These are phyloP conservation scores for Pseudoscleropodium purum DNA, from an alignment of 225 moss, liverwort and hornwort species.

Conservation along the genomic window DNA sequence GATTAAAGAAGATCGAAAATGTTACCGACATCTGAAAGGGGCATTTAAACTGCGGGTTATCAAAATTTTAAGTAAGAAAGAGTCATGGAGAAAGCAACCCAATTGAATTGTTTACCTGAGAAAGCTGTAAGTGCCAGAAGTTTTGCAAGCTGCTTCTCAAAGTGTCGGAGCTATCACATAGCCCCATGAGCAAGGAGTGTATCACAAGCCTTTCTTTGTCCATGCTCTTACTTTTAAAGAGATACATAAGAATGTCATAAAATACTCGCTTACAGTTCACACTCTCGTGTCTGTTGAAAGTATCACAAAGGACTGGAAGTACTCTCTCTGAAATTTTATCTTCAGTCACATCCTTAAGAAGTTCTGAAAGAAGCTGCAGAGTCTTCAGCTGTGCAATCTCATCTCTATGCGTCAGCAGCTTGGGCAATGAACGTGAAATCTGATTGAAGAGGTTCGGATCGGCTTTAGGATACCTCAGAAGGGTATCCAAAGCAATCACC, in stretches of 20 bases:
- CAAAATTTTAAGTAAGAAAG: neutral
- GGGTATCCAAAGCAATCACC: slow-evolving; percentile 61
- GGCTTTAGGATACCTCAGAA: slow-evolving; percentile 55
- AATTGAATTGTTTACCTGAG: slow-evolving; percentile 26
- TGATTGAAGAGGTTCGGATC: slow-evolving; percentile 41
- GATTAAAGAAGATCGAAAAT: neutral
- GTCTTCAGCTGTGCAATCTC: slow-evolving; percentile 72
- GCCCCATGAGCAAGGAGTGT: slow-evolving; percentile 66
- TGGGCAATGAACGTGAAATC: slow-evolving; percentile 47
- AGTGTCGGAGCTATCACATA: slow-evolving; percentile 67
- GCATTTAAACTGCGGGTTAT: neutral
- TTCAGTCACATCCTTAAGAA: slow-evolving; percentile 46
- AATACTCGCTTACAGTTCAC: slow-evolving; percentile 61
- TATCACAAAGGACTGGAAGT: slow-evolving; percentile 65
- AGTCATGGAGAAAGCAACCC: neutral
- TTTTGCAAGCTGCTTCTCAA: slow-evolving; percentile 55
- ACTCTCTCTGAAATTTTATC: slow-evolving; percentile 41
- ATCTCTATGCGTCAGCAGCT: slow-evolving; percentile 67
- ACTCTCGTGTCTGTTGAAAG: slow-evolving; percentile 64
- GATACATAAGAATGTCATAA: slow-evolving; percentile 56
- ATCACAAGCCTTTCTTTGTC: slow-evolving; percentile 26
- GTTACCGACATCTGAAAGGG: neutral
- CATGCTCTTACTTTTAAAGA: slow-evolving; percentile 39
- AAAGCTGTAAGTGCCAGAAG: slow-evolving; percentile 71
- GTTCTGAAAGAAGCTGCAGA: slow-evolving; percentile 57